Percentiles rank a stretch among this genome's conserved stretches.
phyloP scores from a whole-genome alignment of 108 stramenopile genomes.

The Mediolabrus comicus region DNA sequence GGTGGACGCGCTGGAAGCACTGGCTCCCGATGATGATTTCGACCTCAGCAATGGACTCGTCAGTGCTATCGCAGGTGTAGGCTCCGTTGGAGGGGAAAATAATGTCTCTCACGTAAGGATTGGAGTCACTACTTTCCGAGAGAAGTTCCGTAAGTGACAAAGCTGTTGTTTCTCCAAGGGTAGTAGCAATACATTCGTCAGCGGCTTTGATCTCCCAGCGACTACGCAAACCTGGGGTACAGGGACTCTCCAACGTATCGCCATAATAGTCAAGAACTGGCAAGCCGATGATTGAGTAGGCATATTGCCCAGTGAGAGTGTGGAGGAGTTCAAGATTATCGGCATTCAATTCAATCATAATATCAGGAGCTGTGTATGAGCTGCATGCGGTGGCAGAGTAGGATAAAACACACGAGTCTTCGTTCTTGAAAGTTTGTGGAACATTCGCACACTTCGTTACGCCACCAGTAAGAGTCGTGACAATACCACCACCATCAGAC shows the following conservation, averaged over 20 bases:
- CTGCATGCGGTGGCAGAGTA: constrained; percentile 22
- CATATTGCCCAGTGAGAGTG: constrained; percentile 38
- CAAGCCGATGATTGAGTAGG: constrained; percentile 52
- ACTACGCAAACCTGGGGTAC: constrained; percentile 32
- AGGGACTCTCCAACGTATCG: constrained; percentile 7
- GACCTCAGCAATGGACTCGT: constrained; percentile 6
- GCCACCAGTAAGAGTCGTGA: constrained; percentile 9
- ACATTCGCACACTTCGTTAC: constrained; percentile 49
- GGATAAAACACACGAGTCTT: constrained; percentile 46
- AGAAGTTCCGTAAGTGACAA: constrained; percentile 29
- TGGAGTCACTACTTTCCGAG: constrained; percentile 19
- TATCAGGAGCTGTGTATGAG: constrained; percentile 14
- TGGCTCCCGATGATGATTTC: constrained; percentile 31
- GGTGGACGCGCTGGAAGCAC: constrained; percentile 54
- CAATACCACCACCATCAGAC: constrained; percentile 42
- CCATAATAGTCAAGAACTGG: constrained; percentile 27
- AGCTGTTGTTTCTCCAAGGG: constrained; percentile 23
- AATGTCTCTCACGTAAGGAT: constrained; percentile 32
- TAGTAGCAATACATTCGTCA: constrained; percentile 17
- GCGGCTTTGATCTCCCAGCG: constrained; percentile 46
- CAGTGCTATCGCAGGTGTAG: constrained; percentile 12
- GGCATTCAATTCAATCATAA: constrained; percentile 21
- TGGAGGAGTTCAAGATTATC: constrained; percentile 14
- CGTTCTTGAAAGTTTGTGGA: constrained; percentile 45
- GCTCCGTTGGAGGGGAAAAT: not conserved